Conservation (phyloP, 192 early-diverging fungal species). For the Phycomyces nitens region DNA sequence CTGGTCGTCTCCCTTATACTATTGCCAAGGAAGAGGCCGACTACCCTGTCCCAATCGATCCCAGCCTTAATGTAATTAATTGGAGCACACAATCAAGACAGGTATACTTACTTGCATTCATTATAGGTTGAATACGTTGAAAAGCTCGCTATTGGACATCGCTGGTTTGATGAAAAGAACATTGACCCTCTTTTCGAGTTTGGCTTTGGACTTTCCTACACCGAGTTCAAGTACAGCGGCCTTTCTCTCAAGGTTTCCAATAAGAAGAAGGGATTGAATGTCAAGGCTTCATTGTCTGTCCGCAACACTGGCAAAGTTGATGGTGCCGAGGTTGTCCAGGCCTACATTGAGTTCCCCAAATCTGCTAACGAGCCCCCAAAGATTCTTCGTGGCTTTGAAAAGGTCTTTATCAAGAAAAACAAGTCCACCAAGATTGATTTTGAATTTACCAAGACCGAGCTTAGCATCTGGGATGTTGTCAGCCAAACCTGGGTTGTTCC, state of each 20-base stretch:
- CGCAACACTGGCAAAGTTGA: conserved; percentile 21
- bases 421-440: conserved; percentile 34
- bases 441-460: conserved; percentile 38
- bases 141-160: conserved; percentile 54
- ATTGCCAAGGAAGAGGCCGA: conserved; percentile 42
- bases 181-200: conserved; percentile 56
- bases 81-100: background rate
- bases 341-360: conserved; percentile 35
- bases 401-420: conserved; percentile 16
- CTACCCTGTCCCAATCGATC: conserved; percentile 34
- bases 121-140: conserved; percentile 54
- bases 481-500: conserved; percentile 42
- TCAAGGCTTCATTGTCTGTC: conserved; percentile 32
- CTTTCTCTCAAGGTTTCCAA: conserved; percentile 15
- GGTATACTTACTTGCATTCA: background rate
- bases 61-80: conserved; percentile 5
- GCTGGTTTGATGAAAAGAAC: conserved; percentile 41
- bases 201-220: conserved; percentile 67
- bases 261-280: background rate
- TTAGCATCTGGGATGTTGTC: conserved; percentile 44
- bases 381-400: conserved; percentile 35
- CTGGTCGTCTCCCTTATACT: conserved; percentile 60
- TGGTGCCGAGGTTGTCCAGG: conserved; percentile 36
- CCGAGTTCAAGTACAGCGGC: conserved; percentile 51
- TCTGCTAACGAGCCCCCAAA: conserved; percentile 38